Evolutionary conservation across 768 basidiomycete species (phyloP), one percentile per base, ranked within the genome.

Genomic region (Mycena alexandri): DNA sequence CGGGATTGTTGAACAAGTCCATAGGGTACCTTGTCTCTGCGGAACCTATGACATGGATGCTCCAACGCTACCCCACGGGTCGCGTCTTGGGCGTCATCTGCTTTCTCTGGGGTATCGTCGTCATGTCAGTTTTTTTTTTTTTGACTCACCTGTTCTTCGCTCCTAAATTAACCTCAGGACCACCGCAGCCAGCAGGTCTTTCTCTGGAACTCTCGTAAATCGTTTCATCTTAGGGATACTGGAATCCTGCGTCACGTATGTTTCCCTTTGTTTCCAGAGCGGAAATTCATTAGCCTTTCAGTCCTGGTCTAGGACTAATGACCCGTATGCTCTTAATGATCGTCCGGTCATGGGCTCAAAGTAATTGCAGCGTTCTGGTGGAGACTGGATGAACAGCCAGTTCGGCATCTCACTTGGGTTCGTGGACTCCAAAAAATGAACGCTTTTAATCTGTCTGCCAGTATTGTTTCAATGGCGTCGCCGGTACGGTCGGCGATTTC

Each of bases 41-140:
- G 34, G 75, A 77, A 47, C 76, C 76, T 2, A 68, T 74, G 41
- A 71, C 73, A 41, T 76, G 75, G 76, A 63, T 77, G 38, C 69
- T 79, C 17, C 78, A 79, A 48, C 67, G 73, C 7, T 65, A 51
- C 44, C 61, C 52, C 16, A 64, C 64, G 10, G 65, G 51, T 3
- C 59, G 58, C 12, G 69, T 72, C 17, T 34, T 71, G 34, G 73
- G 65, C 16, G 24, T 61, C 17, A 72, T 75, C 11, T 74, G 73
- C 21, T 70, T 77, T 36, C 59, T 79, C 25, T 80, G 79, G 79
- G 77, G 77, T n/a, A 71, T 76, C 17, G 73, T 78, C 43, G 72
- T 77, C 36, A 76, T 79, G 70, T n/a, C n/a, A n/a, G n/a, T n/a
- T 65, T 60, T n/a, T n/a, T 17, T 33, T 10, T 47, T 19, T 9